Base-by-base conservation (phyloP, 2,329 filamentous ascomycete genomes). In the Diplodia sapinea region DNA sequence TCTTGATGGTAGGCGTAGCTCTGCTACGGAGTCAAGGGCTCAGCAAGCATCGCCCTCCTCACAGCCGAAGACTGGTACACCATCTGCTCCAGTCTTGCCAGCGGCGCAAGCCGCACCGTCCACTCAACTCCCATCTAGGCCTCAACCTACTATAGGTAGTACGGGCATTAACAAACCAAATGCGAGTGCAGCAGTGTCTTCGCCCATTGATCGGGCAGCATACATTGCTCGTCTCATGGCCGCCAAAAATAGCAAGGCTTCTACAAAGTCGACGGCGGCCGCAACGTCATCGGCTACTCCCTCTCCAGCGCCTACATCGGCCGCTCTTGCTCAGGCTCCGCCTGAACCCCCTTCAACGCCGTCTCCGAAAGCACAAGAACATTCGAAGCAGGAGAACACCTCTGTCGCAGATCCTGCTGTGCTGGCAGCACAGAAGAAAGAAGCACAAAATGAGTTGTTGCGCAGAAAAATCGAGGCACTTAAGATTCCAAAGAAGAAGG, bases 381-480 rank as follows among this genome's bases (percentile, higher is more conserved):
- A 6, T 23, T n/a, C 23, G 47, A 36, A 57, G 17, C 54, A 59
- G 40, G 49, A 50, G 15, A 23, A 33, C 11, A 1, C 29, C 9
- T n/a, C 43, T 3, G 8, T 29, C 11, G 29, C 56, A 52, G 65
- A 67, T 26, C 65, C 65, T n/a, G 65, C 55, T n/a, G 56, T 49
- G n/a, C 49, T 67, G 33, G 74, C 76, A 5, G 81, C 80, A 51
- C 78, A 80, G 73, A 86, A 81, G 71, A 81, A 82, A 38, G 87
- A 89, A 74, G 87, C 87, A 20, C 86, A 93, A 71, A 96, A 91
- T 69, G 91, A 92, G 68, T 80, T 93, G 38, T 84, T 94, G 56
- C 88, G 92, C 70, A 87, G 92, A 74, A 93, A 92, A 71, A 89
- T 96, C 74, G 91, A 93, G 69, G 90, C 90, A n/a, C 70, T 78